These are phyloP conservation scores for Boletus rubescentipes DNA, from an alignment of 768 basidiomycete genomes.

Conservation along the genomic window DNA sequence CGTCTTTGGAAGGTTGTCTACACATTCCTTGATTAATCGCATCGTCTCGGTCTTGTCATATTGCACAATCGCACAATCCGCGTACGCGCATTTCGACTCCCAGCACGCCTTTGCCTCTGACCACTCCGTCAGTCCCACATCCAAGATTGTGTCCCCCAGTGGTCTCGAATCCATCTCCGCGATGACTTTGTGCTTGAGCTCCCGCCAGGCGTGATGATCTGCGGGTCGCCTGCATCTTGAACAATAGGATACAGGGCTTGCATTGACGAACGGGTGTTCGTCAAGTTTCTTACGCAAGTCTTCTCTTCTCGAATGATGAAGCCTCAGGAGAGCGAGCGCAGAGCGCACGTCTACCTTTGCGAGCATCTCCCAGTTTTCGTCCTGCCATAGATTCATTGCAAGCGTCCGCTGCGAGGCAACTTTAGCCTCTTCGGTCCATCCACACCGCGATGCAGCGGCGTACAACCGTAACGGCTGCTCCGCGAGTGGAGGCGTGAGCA, in stretches of 20 bases:
- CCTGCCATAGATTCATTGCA: conserved; percentile 49
- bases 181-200: conserved; percentile 57
- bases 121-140: conserved; percentile 52
- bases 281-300: conserved; percentile 48
- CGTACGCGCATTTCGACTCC: conserved; percentile 51
- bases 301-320: conserved; percentile 55
- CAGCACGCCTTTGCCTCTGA: conserved; percentile 60
- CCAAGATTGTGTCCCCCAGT: conserved; percentile 55
- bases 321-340: conserved; percentile 52
- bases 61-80: conserved; percentile 45
- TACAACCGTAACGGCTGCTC: conserved; percentile 54
- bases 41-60: conserved; percentile 58
- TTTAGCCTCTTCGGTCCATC: conserved; percentile 57
- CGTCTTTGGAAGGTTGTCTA: conserved; percentile 47
- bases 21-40: conserved; percentile 52
- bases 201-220: conserved; percentile 63
- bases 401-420: conserved; percentile 56
- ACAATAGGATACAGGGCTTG: conserved; percentile 42
- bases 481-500: conserved; percentile 50
- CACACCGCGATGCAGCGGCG: conserved; percentile 53
- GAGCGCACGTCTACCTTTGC: conserved; percentile 48
- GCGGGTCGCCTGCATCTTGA: conserved; percentile 47
- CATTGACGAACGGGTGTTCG: conserved; percentile 56
- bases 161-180: conserved; percentile 60
- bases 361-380: conserved; percentile 44